phyloP scores from a whole-genome alignment of 2,329 filamentous ascomycete species.

The Pseudopyrenochaeta lycopersici region DNA sequence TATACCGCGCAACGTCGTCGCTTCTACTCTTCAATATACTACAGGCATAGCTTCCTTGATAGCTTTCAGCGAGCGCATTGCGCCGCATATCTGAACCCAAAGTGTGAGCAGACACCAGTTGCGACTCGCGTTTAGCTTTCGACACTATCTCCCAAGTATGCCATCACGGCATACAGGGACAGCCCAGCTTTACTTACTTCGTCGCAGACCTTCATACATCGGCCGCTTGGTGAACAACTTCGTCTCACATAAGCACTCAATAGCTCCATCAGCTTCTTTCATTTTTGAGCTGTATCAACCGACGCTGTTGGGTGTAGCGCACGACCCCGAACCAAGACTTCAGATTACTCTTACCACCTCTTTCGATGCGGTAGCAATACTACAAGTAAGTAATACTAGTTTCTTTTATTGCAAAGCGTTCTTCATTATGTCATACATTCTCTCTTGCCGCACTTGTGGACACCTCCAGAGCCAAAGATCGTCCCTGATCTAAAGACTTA shows the following conservation, averaged over 20 bases:
- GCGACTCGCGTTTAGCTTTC: constrained; percentile 3
- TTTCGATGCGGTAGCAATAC: constrained; percentile 22
- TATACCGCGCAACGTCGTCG: constrained; percentile 10
- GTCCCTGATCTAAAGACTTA: neutral
- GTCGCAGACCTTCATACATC: constrained; percentile 3
- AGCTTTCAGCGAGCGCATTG: neutral
- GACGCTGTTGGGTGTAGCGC: neutral
- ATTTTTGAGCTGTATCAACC: neutral
- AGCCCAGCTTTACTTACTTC: constrained; percentile 9
- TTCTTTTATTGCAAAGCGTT: neutral
- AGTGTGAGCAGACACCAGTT: constrained; percentile 8
- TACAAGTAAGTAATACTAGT: constrained; percentile 11
- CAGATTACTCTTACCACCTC: constrained; percentile 1
- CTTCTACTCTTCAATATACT: neutral
- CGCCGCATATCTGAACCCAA: neutral
- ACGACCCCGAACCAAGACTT: neutral
- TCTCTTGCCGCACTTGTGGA: neutral
- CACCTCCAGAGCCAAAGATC: neutral
- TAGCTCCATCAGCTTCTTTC: neutral
- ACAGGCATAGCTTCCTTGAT: neutral
- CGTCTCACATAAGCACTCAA: neutral
- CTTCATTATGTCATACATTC: neutral
- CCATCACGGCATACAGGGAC: constrained; percentile 8
- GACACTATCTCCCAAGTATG: constrained; percentile 8
- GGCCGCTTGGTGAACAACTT: neutral